Base-by-base conservation (phyloP, 2,329 filamentous ascomycete genomes). In the Sclerotinia nivalis region DNA sequence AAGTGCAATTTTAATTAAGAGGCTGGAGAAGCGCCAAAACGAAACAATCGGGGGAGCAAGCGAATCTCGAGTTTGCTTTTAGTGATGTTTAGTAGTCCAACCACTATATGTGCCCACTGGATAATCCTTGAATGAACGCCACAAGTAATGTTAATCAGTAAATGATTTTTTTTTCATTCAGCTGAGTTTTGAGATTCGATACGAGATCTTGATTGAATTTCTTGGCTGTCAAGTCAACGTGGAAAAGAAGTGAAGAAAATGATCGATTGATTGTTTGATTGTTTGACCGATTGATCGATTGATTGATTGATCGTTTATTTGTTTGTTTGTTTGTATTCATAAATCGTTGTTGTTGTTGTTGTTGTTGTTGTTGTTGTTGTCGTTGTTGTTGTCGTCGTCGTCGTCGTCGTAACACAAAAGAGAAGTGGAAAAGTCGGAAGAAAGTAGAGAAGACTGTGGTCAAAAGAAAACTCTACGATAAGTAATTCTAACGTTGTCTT, bases 181-280 rank as follows among this genome's bases (percentile, higher is more conserved):
- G 55, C 66, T 62, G 66, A n/a, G 20, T 2, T 37, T 20, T 28
- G 18, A n/a, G 37, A 28, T 60, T 59, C 22, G 58, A 68, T 59
- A 61, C 66, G 47, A 68, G 43, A 31, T 34, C 2, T 52, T 43
- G 45, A 54, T 54, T 55, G 40, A 28, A 31, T 47, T 28, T 43
- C n/a, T 18, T 54, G 66, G 56, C 62, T 62, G 66, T 50, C 55
- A 62, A 68, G 66, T 62, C 66, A 68, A 68, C 66, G n/a, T 62
- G 18, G 28, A 40, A 22, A 25, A 37, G 13, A 49, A 28, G 9
- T 25, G 2, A 25, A 52, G 20, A 12, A 13, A 15, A 22, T 7
- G 15, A 37, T 25, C 9, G 7, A 28, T 52, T 22, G 43, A 28
- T 28, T 49, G 2, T 15, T 54, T 28, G 61, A 50, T 22, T 7